Percentiles rank a stretch among this genome's conserved stretches.
Conservation (phyloP, 805 yeast genomes). For the Saccharomycopsis javanensis region DNA sequence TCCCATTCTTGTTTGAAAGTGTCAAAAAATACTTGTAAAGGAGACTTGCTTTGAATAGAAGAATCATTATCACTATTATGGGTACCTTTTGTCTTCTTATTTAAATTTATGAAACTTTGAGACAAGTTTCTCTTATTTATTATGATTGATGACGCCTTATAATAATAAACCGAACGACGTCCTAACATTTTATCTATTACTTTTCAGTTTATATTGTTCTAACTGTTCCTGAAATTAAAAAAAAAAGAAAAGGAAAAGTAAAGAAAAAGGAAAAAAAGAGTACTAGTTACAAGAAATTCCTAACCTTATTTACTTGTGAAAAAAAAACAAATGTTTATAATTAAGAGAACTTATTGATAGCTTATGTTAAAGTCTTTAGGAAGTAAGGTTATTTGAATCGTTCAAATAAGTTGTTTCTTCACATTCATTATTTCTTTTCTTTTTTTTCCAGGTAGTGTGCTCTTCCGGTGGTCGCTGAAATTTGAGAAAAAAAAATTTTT, state of each 20-base stretch:
- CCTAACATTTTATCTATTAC: neutral
- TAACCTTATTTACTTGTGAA: neutral
- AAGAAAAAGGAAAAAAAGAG: too few species aligned
- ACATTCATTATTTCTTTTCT: neutral
- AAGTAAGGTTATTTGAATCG: neutral
- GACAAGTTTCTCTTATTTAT: neutral
- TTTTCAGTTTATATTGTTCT: too few species aligned
- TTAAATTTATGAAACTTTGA: neutral
- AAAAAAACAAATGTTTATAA: neutral
- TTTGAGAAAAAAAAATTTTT: conserved; percentile 1
- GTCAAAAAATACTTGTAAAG: conserved; percentile 85
- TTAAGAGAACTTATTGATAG: neutral
- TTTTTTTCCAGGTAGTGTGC: neutral
- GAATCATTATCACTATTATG: neutral
- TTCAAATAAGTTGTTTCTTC: neutral
- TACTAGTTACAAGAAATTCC: neutral
- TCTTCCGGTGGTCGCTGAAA: neutral
- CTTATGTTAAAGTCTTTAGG: too few species aligned
- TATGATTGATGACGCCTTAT: neutral
- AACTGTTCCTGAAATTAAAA: too few species aligned
- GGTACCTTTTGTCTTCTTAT: conserved; percentile 1
- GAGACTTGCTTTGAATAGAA: conserved; percentile 39
- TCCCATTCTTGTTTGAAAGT: conserved; percentile 88
- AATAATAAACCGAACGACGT: neutral
- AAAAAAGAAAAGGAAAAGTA: too few species aligned